These are phyloP conservation scores for Zygnema cylindricum DNA, from an alignment of 139 green algal genomes.

Conservation along the genomic window DNA sequence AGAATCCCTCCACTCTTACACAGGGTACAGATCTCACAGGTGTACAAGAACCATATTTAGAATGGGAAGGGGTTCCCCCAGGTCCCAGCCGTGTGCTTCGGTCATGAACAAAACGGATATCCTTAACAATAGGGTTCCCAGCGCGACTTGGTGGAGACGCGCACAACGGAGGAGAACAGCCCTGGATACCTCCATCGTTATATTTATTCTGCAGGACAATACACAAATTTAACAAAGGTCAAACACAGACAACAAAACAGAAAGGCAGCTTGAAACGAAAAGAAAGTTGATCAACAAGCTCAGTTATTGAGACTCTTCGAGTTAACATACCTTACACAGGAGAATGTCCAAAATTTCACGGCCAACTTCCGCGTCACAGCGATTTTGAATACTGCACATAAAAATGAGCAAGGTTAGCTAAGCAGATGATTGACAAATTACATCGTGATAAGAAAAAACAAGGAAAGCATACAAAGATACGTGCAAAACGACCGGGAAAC, in stretches of 20 bases:
- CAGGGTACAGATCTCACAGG: background rate
- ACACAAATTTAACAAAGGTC: background rate
- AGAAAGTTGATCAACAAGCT: background rate
- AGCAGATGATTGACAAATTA: too few species aligned
- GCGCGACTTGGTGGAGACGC: background rate
- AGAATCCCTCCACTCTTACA: background rate
- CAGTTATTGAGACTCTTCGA: background rate
- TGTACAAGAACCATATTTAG: background rate
- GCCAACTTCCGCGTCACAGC: background rate
- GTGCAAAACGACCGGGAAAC: too few species aligned
- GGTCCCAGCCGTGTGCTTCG: background rate
- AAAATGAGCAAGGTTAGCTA: too few species aligned
- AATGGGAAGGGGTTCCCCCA: background rate
- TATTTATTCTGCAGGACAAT: background rate
- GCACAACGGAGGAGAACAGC: background rate
- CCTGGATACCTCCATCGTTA: background rate
- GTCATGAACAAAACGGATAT: background rate
- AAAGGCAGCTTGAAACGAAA: background rate
- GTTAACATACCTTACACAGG: background rate
- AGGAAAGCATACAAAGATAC: too few species aligned
- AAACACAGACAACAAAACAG: background rate
- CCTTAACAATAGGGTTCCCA: background rate
- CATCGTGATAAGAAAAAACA: too few species aligned
- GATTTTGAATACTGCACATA: background rate
- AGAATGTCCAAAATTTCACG: background rate